phyloP scores from a whole-genome alignment of 2,329 filamentous ascomycete species.

The Diaporthe aspalathi region DNA sequence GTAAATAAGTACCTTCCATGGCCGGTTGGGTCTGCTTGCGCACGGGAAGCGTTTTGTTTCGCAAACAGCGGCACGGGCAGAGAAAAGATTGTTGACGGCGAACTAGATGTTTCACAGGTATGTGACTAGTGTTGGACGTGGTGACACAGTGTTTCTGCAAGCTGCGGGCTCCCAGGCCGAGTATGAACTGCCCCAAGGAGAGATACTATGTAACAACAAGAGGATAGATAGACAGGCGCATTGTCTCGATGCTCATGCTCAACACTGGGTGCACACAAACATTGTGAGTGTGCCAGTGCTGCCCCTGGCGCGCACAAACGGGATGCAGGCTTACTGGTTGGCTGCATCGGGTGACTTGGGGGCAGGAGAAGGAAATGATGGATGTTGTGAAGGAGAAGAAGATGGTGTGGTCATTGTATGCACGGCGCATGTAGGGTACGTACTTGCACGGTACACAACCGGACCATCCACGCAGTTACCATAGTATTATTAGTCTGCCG shows the following conservation, averaged over 20 bases:
- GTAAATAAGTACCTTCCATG: too few species aligned
- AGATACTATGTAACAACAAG: not conserved
- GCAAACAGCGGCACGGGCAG: constrained; percentile 12
- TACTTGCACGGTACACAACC: not conserved
- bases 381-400: not conserved
- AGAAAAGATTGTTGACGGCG: not conserved
- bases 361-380: constrained; percentile 4
- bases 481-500: too few species aligned
- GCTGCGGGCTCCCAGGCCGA: not conserved
- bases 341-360: not conserved
- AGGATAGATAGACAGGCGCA: not conserved
- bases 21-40: constrained; percentile 1
- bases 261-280: not conserved
- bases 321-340: not conserved
- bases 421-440: not conserved
- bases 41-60: constrained; percentile 14
- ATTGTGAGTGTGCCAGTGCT: too few species aligned
- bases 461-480: too few species aligned
- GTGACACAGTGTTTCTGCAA: not conserved
- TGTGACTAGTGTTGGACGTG: not conserved
- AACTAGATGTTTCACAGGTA: constrained; percentile 5
- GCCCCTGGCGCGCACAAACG: not conserved
- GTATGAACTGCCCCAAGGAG: not conserved
- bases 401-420: not conserved
- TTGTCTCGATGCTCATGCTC: not conserved